phyloP scores from a whole-genome alignment of 805 yeast species.

The Allodekkera sacchari region DNA sequence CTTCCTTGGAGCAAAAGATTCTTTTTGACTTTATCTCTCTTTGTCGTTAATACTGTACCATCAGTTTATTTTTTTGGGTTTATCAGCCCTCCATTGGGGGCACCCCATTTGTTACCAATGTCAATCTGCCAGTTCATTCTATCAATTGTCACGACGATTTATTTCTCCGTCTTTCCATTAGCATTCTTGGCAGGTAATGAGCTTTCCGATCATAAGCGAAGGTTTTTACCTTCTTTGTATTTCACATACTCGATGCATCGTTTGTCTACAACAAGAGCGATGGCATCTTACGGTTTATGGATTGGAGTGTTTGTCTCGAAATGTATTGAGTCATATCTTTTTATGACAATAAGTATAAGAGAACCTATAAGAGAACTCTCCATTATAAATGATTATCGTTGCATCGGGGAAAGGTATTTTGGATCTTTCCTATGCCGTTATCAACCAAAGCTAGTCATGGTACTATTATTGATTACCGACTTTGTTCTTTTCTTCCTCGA shows the following conservation, averaged over 20 bases:
- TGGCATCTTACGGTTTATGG: conserved; percentile 68
- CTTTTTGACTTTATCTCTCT: conserved; percentile 30
- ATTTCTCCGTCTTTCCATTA: conserved; percentile 56
- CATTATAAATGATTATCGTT: conserved; percentile 42
- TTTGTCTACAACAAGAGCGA: conserved; percentile 42
- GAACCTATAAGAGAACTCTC: conserved; percentile 69
- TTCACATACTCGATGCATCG: conserved; percentile 55
- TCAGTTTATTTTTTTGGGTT: conserved; percentile 39
- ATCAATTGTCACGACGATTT: conserved; percentile 44
- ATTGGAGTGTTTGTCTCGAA: conserved; percentile 57
- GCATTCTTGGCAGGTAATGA: conserved; percentile 42
- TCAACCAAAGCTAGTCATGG: conserved; percentile 51
- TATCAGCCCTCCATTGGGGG: no score
- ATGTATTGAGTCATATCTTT: conserved; percentile 70
- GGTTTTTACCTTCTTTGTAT: conserved; percentile 40
- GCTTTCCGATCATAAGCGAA: conserved; percentile 27
- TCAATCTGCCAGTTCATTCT: conserved; percentile 49
- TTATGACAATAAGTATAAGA: conserved; percentile 59
- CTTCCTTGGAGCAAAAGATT: conserved; percentile 46
- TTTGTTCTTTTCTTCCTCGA: conserved; percentile 66
- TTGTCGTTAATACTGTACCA: conserved; percentile 43
- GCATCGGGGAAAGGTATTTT: conserved; percentile 53
- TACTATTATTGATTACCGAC: conserved; percentile 50
- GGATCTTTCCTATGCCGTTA: conserved; percentile 44
- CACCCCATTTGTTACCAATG: conserved; percentile 38